phyloP scores from a whole-genome alignment of 768 basidiomycete genomes.

The Agrocybe chaxingu region DNA sequence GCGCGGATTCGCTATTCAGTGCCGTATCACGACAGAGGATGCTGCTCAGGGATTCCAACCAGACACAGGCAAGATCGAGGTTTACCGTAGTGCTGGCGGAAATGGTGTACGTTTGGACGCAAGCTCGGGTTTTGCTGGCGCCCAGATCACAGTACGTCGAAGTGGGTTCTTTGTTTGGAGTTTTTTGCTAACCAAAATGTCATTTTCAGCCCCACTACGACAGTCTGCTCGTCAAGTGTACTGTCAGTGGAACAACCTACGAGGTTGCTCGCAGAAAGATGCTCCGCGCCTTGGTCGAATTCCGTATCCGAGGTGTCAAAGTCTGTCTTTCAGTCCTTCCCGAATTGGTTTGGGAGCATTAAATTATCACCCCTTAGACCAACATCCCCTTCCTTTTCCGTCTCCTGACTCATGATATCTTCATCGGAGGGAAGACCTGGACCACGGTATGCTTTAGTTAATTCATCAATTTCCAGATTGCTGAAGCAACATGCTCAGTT shows the following conservation, averaged over 20 bases:
- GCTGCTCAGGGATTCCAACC: conserved; percentile 91
- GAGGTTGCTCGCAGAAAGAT: conserved; percentile 99
- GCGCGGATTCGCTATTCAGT: conserved; percentile 97
- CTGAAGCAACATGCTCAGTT: conserved; percentile 49
- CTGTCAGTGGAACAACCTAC: conserved; percentile 94
- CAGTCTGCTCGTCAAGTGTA: conserved; percentile 94
- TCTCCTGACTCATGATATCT: conserved; percentile 92
- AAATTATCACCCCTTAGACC: conserved; percentile 54
- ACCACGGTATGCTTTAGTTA: conserved; percentile 53
- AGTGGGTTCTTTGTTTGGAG: background rate
- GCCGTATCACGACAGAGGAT: conserved; percentile 98
- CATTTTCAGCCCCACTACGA: conserved; percentile 88
- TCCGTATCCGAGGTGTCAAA: conserved; percentile 99
- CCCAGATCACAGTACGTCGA: conserved; percentile 86
- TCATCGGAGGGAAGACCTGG: conserved; percentile 97
- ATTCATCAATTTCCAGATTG: background rate
- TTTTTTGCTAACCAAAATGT: background rate
- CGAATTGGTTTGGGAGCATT: background rate
- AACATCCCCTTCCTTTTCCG: conserved; percentile 99
- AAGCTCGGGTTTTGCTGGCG: conserved; percentile 96
- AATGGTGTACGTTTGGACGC: conserved; percentile 98
- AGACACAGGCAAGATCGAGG: conserved; percentile 98
- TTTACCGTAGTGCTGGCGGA: conserved; percentile 97
- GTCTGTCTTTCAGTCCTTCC: conserved; percentile 29
- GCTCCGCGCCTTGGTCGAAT: conserved; percentile 98